Percentiles rank a stretch among this genome's conserved stretches.
phyloP scores from a whole-genome alignment of 805 yeast genomes.

The Saccharomycopsis sp. region DNA sequence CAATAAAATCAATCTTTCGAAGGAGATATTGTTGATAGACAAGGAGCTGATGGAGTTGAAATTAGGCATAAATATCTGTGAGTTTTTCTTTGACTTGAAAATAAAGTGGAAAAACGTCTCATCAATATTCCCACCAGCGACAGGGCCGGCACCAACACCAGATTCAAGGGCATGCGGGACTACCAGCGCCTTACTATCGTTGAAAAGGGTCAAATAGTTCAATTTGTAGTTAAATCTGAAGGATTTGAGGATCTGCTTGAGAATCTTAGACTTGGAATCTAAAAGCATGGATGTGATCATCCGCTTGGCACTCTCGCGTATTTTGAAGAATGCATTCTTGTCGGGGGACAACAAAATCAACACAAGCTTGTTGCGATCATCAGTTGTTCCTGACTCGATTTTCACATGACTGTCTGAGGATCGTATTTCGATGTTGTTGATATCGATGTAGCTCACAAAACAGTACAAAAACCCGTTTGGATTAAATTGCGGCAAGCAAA shows the following conservation, averaged over 20 bases:
- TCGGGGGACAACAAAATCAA: slow-evolving; percentile 45
- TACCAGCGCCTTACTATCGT: slow-evolving; percentile 6
- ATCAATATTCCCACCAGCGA: slow-evolving; percentile 25
- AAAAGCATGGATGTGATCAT: slow-evolving; percentile 38
- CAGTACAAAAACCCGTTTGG: slow-evolving; percentile 81
- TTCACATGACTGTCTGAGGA: not conserved
- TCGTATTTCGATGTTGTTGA: slow-evolving; percentile 26
- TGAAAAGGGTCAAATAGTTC: slow-evolving; percentile 29
- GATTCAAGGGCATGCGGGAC: not conserved
- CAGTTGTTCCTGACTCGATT: slow-evolving; percentile 7
- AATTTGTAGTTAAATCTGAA: slow-evolving; percentile 29
- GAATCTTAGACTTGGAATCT: slow-evolving; percentile 28
- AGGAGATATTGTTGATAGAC: slow-evolving; percentile 10
- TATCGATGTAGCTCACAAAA: slow-evolving; percentile 56
- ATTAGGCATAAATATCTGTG: slow-evolving; percentile 52
- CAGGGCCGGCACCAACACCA: not conserved
- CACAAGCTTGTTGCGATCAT: slow-evolving; percentile 33
- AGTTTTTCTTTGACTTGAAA: slow-evolving; percentile 60
- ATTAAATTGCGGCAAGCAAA: slow-evolving; percentile 88
- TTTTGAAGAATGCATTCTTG: slow-evolving; percentile 70
- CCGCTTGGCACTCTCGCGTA: slow-evolving; percentile 53
- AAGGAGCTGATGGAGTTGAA: slow-evolving; percentile 13
- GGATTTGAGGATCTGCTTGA: slow-evolving; percentile 34
- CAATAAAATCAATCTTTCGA: slow-evolving; percentile 13
- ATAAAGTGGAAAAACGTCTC: slow-evolving; percentile 67